These are phyloP conservation scores for Opeltia flavorubescens DNA, from an alignment of 495 filamentous ascomycete species.

Conservation along the genomic window DNA sequence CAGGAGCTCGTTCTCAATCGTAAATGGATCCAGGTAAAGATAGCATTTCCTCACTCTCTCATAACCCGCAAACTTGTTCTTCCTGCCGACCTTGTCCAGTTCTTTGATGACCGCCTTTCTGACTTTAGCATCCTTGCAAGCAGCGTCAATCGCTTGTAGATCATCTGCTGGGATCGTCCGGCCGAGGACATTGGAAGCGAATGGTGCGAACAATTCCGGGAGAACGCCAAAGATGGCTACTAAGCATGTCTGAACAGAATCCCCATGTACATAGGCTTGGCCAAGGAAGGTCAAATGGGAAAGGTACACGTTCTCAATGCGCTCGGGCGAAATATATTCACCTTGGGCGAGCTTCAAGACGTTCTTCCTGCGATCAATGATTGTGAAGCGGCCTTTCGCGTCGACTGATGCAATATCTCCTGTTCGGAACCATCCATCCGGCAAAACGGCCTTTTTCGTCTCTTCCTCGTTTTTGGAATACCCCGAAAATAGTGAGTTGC, in stretches of 20 bases:
- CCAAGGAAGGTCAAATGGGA: slow-evolving; percentile 62
- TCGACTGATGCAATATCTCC: slow-evolving; percentile 83
- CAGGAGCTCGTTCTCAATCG: slow-evolving; percentile 83
- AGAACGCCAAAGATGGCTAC: slow-evolving; percentile 81
- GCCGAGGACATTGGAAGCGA: slow-evolving; percentile 60
- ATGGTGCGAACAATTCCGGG: slow-evolving; percentile 65
- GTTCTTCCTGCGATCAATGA: slow-evolving; percentile 96
- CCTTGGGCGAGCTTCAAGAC: slow-evolving; percentile 95
- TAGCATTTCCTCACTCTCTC: slow-evolving; percentile 66
- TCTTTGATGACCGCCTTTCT: slow-evolving; percentile 62
- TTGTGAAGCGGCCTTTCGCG: slow-evolving; percentile 70
- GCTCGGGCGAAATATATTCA: slow-evolving; percentile 95
- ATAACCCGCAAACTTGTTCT: slow-evolving; percentile 77
- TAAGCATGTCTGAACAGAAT: slow-evolving; percentile 67
- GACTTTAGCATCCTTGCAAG: slow-evolving; percentile 51
- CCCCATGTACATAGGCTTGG: slow-evolving; percentile 82
- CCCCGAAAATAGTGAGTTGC: slow-evolving; percentile 60
- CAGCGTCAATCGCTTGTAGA: slow-evolving; percentile 47
- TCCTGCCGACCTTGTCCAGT: slow-evolving; percentile 66
- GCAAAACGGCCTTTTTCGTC: slow-evolving; percentile 65
- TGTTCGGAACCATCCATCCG: slow-evolving; percentile 94
- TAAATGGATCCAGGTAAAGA: slow-evolving; percentile 79
- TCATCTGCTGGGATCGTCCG: slow-evolving; percentile 48
- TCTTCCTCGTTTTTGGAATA: slow-evolving; percentile 85
- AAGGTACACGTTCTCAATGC: slow-evolving; percentile 87